phyloP scores from a whole-genome alignment of 768 basidiomycete genomes.

The Boletus rubescentipes region DNA sequence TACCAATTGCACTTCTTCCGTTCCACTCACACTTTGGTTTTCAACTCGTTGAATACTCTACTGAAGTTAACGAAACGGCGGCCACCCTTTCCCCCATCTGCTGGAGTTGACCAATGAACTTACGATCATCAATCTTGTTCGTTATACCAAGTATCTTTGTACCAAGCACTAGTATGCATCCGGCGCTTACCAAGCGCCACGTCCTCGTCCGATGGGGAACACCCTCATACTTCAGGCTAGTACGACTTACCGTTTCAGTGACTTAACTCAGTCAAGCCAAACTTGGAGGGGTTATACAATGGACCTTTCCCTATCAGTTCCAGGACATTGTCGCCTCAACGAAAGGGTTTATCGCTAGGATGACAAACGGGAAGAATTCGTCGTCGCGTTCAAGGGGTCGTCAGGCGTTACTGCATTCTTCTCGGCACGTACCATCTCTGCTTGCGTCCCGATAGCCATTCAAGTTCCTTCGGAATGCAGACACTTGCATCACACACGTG shows the following conservation, averaged over 20 bases:
- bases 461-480: constrained; percentile 7
- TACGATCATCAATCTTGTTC: constrained; percentile 44
- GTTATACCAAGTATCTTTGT: constrained; percentile 45
- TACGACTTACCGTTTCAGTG: not conserved
- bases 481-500: constrained; percentile 18
- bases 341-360: constrained; percentile 45
- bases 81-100: constrained; percentile 22
- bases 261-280: not conserved
- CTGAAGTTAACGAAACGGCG: constrained; percentile 1
- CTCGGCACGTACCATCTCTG: constrained; percentile 6
- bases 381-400: constrained; percentile 42
- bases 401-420: constrained; percentile 22
- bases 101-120: constrained; percentile 34
- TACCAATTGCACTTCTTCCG: too few species aligned
- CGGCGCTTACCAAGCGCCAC: constrained; percentile 44
- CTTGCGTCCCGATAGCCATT: not conserved
- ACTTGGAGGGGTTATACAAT: not conserved
- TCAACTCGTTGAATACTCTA: not conserved
- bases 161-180: too few species aligned
- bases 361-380: constrained; percentile 39
- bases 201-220: constrained; percentile 48
- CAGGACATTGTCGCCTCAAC: constrained; percentile 34
- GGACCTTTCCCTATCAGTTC: constrained; percentile 32
- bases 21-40: not conserved
- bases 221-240: constrained; percentile 40